These are phyloP conservation scores for Sporothrix brunneoviolacea DNA, from an alignment of 2,329 filamentous ascomycete genomes.

Conservation along the genomic window DNA sequence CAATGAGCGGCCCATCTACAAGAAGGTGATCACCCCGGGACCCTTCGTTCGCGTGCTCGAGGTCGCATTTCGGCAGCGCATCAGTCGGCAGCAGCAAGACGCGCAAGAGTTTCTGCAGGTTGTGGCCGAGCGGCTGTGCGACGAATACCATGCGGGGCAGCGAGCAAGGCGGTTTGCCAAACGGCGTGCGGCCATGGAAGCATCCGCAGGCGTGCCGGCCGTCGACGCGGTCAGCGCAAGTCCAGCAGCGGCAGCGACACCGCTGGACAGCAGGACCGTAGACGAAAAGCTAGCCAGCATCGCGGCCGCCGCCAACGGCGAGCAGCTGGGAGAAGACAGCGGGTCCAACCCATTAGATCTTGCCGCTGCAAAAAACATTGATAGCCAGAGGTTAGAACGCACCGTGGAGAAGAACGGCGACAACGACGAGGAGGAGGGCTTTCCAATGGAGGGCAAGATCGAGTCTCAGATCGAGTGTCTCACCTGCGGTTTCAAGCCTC, in stretches of 20 bases:
- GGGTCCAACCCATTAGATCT: background rate
- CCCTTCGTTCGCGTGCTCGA: conserved; percentile 80
- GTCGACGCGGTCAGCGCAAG: background rate
- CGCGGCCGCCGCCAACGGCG: background rate
- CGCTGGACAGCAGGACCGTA: conserved; percentile 11
- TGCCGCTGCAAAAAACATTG: background rate
- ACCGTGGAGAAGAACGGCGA: conserved; percentile 4
- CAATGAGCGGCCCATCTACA: conserved; percentile 89
- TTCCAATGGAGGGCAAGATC: conserved; percentile 84
- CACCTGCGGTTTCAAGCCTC: conserved; percentile 83
- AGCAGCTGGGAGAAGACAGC: background rate
- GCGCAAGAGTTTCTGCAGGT: conserved; percentile 96
- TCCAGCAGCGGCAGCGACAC: background rate
- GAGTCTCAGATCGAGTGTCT: conserved; percentile 95
- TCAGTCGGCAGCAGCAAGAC: conserved; percentile 93
- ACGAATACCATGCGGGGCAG: conserved; percentile 85
- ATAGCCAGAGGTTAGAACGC: too few relatives aligned
- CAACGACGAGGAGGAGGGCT: conserved; percentile 57
- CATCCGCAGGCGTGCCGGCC: background rate
- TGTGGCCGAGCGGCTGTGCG: conserved; percentile 82
- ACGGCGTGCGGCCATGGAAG: conserved; percentile 23
- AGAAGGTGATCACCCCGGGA: conserved; percentile 86
- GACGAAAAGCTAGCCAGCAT: conserved; percentile 16
- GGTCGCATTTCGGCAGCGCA: conserved; percentile 77
- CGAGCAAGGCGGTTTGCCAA: conserved; percentile 59